These are phyloP conservation scores for Pelargonium fulgidum DNA, from an alignment of 441 rosid genomes.

Conservation along the genomic window DNA sequence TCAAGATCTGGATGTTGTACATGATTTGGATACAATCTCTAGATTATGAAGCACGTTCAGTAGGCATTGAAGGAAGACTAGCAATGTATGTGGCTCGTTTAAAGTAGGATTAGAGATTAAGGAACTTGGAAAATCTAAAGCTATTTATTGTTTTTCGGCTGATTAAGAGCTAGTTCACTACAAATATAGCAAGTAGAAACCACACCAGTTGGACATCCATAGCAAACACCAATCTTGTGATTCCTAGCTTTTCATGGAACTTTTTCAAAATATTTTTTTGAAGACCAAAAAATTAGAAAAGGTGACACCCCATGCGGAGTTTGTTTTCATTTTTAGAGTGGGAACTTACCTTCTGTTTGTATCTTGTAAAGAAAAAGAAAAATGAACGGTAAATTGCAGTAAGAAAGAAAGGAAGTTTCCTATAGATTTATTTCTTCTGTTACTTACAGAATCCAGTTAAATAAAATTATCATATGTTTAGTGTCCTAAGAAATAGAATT, in stretches of 20 bases:
- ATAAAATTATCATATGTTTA: not conserved
- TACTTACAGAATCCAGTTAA: not conserved
- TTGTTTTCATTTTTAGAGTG: not conserved
- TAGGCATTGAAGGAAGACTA: constrained; percentile 7
- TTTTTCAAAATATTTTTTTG: too few relatives aligned
- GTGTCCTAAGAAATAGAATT: not conserved
- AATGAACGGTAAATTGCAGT: not conserved
- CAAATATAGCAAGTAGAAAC: too few relatives aligned
- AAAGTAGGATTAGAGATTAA: not conserved
- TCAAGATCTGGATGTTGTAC: not conserved
- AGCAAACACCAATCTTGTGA: too few relatives aligned
- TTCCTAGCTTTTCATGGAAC: too few relatives aligned
- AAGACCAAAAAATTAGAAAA: too few relatives aligned
- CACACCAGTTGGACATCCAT: too few relatives aligned
- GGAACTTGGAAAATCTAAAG: not conserved
- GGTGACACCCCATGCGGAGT: not conserved
- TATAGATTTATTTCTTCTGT: not conserved
- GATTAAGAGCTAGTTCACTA: too few relatives aligned
- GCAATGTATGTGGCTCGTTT: not conserved
- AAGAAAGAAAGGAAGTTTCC: constrained; percentile 3
- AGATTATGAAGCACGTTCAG: not conserved
- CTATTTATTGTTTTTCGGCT: not conserved
- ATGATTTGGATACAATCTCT: constrained; percentile 5
- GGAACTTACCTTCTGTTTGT: constrained; percentile 4
- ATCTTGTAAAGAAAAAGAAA: not conserved